A percentile compares a stretch with the other conserved stretches of the same genome.
Conservation (phyloP, 768 basidiomycete genomes). For the Pilatotrama ljubarskyi region DNA sequence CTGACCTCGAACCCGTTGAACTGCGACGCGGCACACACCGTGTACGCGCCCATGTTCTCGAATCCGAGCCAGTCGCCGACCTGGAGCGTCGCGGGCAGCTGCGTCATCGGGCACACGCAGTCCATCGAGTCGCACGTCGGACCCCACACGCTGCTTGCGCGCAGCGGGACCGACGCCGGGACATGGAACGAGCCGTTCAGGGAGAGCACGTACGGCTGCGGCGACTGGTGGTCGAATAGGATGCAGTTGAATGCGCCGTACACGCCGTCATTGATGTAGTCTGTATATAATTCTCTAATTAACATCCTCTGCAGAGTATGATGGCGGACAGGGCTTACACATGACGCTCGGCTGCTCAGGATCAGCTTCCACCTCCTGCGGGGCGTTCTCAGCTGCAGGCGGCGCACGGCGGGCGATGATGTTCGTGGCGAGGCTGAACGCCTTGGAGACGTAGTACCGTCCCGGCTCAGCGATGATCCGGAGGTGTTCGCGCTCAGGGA, state of each 20-base stretch:
- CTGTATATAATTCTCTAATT: slow-evolving; percentile 41
- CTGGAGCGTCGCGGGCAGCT: slow-evolving; percentile 65
- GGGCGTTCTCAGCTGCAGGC: slow-evolving; percentile 36
- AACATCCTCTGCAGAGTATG: not conserved
- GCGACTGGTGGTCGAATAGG: slow-evolving; percentile 88
- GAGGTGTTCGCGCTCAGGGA: slow-evolving; percentile 70
- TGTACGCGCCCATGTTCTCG: slow-evolving; percentile 98
- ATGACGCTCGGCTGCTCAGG: slow-evolving; percentile 65
- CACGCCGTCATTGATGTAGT: slow-evolving; percentile 99
- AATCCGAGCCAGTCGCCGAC: slow-evolving; percentile 99
- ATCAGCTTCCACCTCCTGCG: slow-evolving; percentile 27
- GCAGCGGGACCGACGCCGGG: slow-evolving; percentile 42
- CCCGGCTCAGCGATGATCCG: slow-evolving; percentile 96
- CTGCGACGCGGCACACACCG: slow-evolving; percentile 93
- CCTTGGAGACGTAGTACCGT: slow-evolving; percentile 87
- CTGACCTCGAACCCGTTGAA: slow-evolving; percentile 91
- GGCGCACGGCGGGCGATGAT: slow-evolving; percentile 87
- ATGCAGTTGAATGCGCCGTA: slow-evolving; percentile 98
- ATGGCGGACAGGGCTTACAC: slow-evolving; percentile 64
- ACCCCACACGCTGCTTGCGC: slow-evolving; percentile 86
- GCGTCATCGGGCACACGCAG: slow-evolving; percentile 69
- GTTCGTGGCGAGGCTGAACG: slow-evolving; percentile 90
- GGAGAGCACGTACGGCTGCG: slow-evolving; percentile 75
- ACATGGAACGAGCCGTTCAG: slow-evolving; percentile 67
- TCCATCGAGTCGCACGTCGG: slow-evolving; percentile 99